These are phyloP conservation scores for Lodderomyces oxycetoniae DNA, from an alignment of 1,139 yeast genomes.

Conservation along the genomic window DNA sequence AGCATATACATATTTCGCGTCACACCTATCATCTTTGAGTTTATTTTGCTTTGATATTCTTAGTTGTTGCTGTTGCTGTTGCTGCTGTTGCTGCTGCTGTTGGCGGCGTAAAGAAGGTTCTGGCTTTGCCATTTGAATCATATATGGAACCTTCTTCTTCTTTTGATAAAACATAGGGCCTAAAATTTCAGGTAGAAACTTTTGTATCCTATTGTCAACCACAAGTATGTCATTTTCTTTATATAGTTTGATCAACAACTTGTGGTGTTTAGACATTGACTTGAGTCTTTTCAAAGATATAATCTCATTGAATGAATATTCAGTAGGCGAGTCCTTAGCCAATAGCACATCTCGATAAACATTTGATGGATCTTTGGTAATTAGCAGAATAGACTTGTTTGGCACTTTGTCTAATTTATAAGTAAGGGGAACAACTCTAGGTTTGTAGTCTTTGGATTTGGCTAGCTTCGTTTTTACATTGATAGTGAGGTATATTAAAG, in stretches of 20 bases:
- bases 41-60: conserved; percentile 36
- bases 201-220: conserved; percentile 61
- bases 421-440: conserved; percentile 62
- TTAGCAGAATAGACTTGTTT: conserved; percentile 48
- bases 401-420: conserved; percentile 44
- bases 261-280: conserved; percentile 40
- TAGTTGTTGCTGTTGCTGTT: conserved; percentile 23
- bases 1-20: conserved; percentile 53
- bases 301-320: conserved; percentile 55
- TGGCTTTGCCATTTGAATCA: conserved; percentile 61
- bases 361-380: conserved; percentile 66
- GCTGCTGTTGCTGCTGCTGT: conserved; percentile 24
- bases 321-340: conserved; percentile 48
- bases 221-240: conserved; percentile 63
- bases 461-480: conserved; percentile 49
- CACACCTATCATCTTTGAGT: conserved; percentile 52
- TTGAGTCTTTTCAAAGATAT: conserved; percentile 54
- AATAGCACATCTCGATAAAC: conserved; percentile 46
- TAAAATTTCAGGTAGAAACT: conserved; percentile 50
- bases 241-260: conserved; percentile 38
- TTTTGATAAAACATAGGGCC: conserved; percentile 55
- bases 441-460: conserved; percentile 50
- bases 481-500: conserved; percentile 46
- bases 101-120: conserved; percentile 15
- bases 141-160: conserved; percentile 59